phyloP scores from a whole-genome alignment of 352 stramenopile genomes.

The Pythium coloratum region DNA sequence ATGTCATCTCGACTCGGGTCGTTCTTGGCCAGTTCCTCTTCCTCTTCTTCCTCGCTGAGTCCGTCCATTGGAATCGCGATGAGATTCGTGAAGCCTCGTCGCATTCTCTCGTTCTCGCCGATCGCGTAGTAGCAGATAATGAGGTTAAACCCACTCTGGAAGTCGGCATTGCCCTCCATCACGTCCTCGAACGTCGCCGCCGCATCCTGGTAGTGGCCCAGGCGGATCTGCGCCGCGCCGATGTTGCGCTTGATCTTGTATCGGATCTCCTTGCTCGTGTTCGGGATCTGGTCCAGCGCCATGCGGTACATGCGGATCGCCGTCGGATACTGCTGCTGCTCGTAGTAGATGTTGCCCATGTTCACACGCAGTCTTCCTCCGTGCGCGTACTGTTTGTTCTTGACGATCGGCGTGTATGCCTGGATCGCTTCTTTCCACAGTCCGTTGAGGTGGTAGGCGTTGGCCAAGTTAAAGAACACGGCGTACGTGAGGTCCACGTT shows the following conservation, averaged over 20 bases:
- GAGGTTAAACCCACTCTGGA: slow-evolving; percentile 96
- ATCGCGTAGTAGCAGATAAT: slow-evolving; percentile 97
- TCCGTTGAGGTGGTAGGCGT: slow-evolving; percentile 92
- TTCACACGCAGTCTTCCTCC: slow-evolving; percentile 92
- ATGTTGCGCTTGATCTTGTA: slow-evolving; percentile 98
- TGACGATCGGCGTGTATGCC: slow-evolving; percentile 94
- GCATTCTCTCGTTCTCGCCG: slow-evolving; percentile 94
- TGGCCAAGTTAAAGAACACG: slow-evolving; percentile 94
- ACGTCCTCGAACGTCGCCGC: slow-evolving; percentile 94
- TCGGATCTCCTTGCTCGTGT: slow-evolving; percentile 92
- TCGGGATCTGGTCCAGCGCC: slow-evolving; percentile 95
- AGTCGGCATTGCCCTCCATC: slow-evolving; percentile 93
- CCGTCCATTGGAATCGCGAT: slow-evolving; percentile 90
- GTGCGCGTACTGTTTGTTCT: slow-evolving; percentile 95
- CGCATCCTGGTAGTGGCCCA: slow-evolving; percentile 94
- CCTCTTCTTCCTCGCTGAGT: slow-evolving; percentile 83
- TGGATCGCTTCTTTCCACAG: slow-evolving; percentile 95
- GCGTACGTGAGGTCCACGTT: slow-evolving; percentile 95
- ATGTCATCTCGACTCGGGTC: slow-evolving; percentile 31
- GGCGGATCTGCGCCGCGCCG: slow-evolving; percentile 91
- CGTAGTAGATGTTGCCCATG: slow-evolving; percentile 98
- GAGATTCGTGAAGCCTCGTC: slow-evolving; percentile 90
- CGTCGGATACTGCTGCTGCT: slow-evolving; percentile 92
- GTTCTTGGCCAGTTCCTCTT: slow-evolving; percentile 57
- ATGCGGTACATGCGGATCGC: slow-evolving; percentile 98